Conservation (phyloP, 257 asterid species). For the Striga asiatica region DNA sequence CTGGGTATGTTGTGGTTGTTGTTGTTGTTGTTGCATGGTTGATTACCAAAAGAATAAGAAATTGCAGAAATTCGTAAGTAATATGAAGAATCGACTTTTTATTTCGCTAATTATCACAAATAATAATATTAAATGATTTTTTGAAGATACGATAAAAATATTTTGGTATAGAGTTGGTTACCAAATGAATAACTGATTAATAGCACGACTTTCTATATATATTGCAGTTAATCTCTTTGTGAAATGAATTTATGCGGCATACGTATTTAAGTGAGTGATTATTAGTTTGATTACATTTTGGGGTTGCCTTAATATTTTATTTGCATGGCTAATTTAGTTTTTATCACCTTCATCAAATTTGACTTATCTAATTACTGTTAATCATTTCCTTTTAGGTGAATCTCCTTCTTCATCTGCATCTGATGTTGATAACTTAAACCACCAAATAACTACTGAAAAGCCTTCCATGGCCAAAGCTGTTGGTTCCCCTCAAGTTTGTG, state of each 20-base stretch:
- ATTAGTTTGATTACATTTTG: neutral
- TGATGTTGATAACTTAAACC: slow-evolving; percentile 90
- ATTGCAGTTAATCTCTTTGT: too few species aligned
- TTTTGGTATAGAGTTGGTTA: too few species aligned
- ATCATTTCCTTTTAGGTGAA: slow-evolving; percentile 53
- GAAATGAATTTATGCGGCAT: neutral
- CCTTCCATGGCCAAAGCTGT: slow-evolving; percentile 53
- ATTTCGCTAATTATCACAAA: too few species aligned
- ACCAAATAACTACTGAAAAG: slow-evolving; percentile 56
- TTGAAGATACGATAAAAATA: too few species aligned
- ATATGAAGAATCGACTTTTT: too few species aligned
- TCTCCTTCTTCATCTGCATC: slow-evolving; percentile 99
- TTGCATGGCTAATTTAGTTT: neutral
- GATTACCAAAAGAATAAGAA: too few species aligned
- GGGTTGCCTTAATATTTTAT: slow-evolving; percentile 6
- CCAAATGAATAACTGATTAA: too few species aligned
- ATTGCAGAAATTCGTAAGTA: too few species aligned
- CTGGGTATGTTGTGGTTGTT: too few species aligned
- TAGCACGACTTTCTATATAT: too few species aligned
- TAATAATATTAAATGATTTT: too few species aligned
- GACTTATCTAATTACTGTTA: slow-evolving; percentile 9
- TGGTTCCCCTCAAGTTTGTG: slow-evolving; percentile 50
- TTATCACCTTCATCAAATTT: neutral
- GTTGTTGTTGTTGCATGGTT: too few species aligned
- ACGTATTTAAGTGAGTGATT: neutral